A percentile compares a stretch with the other conserved stretches of the same genome.
Evolutionary conservation across 2,329 filamentous ascomycete species (phyloP).

Genomic region (Colletotrichum abscissum): DNA sequence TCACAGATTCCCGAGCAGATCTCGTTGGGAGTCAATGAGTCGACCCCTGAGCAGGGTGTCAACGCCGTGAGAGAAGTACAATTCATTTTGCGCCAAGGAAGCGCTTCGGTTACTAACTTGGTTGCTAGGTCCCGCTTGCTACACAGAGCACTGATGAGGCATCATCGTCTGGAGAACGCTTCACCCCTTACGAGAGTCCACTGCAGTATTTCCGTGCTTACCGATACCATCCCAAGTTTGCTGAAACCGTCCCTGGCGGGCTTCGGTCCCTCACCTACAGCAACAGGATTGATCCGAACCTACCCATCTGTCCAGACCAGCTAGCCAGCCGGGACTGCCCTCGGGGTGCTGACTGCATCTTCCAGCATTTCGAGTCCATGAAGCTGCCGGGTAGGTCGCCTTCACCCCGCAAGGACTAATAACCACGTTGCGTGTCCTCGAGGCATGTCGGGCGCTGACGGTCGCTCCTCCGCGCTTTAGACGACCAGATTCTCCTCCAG

Average conservation of each 20-base stretch:
- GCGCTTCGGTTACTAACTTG: slow-evolving; percentile 38
- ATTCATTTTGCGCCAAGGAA: slow-evolving; percentile 42
- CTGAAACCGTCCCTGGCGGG: slow-evolving; percentile 76
- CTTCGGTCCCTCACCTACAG: slow-evolving; percentile 94
- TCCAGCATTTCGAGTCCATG: slow-evolving; percentile 84
- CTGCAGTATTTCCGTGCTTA: slow-evolving; percentile 87
- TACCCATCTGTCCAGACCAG: slow-evolving; percentile 82
- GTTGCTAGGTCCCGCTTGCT: neutral
- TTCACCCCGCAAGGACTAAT: slow-evolving; percentile 29
- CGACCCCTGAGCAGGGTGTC: slow-evolving; percentile 41
- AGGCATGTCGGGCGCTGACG: slow-evolving; percentile 57
- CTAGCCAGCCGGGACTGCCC: slow-evolving; percentile 75
- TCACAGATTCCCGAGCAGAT: slow-evolving; percentile 36
- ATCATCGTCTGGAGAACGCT: slow-evolving; percentile 28
- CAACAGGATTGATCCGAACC: slow-evolving; percentile 84
- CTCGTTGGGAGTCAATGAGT: slow-evolving; percentile 35
- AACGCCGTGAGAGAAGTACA: slow-evolving; percentile 56
- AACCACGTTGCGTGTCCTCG: slow-evolving; percentile 46
- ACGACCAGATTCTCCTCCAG: slow-evolving; percentile 79
- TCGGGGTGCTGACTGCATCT: slow-evolving; percentile 77
- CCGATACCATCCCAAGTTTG: slow-evolving; percentile 86
- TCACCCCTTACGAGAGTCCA: slow-evolving; percentile 81
- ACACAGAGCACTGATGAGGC: slow-evolving; percentile 34
- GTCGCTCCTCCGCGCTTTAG: slow-evolving; percentile 57
- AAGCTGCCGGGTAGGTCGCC: slow-evolving; percentile 77